Conservation (phyloP, 176 grass and related monocot genomes). For the Cenchrus americanus region DNA sequence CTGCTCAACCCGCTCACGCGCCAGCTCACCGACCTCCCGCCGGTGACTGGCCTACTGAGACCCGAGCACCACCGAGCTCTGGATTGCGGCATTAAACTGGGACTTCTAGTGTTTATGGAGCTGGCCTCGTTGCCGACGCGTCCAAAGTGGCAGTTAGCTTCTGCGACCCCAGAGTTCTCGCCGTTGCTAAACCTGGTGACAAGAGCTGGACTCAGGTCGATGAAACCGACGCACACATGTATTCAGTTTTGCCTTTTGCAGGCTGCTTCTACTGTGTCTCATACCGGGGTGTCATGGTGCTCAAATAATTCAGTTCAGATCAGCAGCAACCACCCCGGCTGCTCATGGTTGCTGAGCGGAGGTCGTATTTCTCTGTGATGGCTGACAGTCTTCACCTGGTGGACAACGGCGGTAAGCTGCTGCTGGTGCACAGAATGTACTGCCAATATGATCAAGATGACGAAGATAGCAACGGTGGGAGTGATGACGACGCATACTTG, state of each 20-base stretch:
- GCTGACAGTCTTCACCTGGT: no score
- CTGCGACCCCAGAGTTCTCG: accelerated
- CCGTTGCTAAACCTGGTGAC: not conserved
- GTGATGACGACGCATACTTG: no score
- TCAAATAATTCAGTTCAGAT: not conserved
- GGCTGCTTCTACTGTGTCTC: not conserved
- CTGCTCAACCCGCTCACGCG: no score
- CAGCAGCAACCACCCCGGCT: not conserved
- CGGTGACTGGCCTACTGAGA: no score
- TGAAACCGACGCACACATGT: not conserved
- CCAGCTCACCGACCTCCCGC: no score
- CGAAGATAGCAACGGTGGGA: no score
- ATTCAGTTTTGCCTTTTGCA: not conserved
- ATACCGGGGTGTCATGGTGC: not conserved
- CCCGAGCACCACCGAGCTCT: no score
- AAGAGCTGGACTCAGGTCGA: not conserved
- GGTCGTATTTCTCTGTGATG: no score
- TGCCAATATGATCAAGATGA: no score
- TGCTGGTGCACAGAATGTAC: no score
- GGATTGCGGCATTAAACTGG: not conserved
- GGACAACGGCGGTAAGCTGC: no score
- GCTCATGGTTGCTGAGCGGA: no score
- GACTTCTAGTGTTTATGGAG: not conserved
- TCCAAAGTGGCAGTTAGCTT: not conserved
- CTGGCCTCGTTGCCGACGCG: not conserved